These are phyloP conservation scores for Corylus americana DNA, from an alignment of 306 rosid species.

Conservation along the genomic window DNA sequence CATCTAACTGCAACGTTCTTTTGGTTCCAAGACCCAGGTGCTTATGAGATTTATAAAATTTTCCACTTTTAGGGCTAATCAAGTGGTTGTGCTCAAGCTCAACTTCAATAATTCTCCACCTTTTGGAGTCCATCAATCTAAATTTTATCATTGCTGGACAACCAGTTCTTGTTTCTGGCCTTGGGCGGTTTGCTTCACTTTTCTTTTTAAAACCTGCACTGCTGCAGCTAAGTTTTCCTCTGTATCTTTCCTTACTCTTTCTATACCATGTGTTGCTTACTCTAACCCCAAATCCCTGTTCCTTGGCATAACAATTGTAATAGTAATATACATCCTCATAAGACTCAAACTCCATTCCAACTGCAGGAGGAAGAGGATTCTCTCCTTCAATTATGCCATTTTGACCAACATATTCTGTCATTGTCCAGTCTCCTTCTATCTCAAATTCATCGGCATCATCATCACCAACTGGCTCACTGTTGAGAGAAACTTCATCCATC, in stretches of 20 bases:
- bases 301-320: constrained; percentile 74
- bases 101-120: constrained; percentile 82
- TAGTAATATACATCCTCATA: constrained; percentile 75
- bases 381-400: constrained; percentile 52
- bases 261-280: constrained; percentile 79
- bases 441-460: constrained; percentile 60
- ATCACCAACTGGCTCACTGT: constrained; percentile 59
- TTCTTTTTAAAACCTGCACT: constrained; percentile 80
- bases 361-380: constrained; percentile 62
- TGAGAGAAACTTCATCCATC: constrained; percentile 73
- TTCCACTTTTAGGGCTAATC: constrained; percentile 60
- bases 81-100: constrained; percentile 84
- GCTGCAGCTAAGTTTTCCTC: constrained; percentile 84
- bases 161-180: constrained; percentile 82
- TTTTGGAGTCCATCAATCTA: constrained; percentile 65
- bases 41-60: constrained; percentile 71
- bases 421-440: constrained; percentile 55
- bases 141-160: constrained; percentile 84
- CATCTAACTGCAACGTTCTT: constrained; percentile 54
- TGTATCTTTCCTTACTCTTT: constrained; percentile 70
- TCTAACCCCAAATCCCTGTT: constrained; percentile 78
- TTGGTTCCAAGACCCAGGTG: constrained; percentile 51
- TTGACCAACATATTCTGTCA: constrained; percentile 52
- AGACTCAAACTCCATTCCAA: constrained; percentile 78
- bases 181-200: constrained; percentile 74